A percentile compares a stretch with the other conserved stretches of the same genome.
These are phyloP conservation scores for Suhomyces terraborum DNA, from an alignment of 1,139 yeast genomes.

Conservation along the genomic window DNA sequence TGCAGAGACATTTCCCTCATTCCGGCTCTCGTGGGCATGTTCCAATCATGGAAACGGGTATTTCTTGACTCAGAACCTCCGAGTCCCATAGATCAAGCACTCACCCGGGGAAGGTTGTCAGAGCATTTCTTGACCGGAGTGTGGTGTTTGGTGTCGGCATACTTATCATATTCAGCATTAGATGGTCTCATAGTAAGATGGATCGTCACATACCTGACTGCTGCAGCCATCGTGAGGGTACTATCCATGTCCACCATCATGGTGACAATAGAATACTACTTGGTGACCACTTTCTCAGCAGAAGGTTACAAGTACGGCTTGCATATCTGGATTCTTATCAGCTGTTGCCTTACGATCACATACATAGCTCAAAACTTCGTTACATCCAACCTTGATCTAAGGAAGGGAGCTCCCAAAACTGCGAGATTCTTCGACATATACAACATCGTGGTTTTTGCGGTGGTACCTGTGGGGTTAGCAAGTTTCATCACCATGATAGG, in stretches of 20 bases:
- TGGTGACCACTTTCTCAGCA: conserved; percentile 59
- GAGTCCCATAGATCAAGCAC: conserved; percentile 27
- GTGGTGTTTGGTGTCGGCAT: conserved; percentile 87
- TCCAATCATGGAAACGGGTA: conserved; percentile 55
- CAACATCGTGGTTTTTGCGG: conserved; percentile 91
- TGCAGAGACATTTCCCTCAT: conserved; percentile 73
- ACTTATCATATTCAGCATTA: conserved; percentile 77
- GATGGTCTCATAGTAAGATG: conserved; percentile 92
- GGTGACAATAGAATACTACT: conserved; percentile 67
- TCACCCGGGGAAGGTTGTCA: conserved; percentile 62
- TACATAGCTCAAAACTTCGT: conserved; percentile 87
- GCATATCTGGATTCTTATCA: conserved; percentile 88
- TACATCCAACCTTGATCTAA: conserved; percentile 75
- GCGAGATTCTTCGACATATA: conserved; percentile 75
- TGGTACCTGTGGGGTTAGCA: conserved; percentile 94
- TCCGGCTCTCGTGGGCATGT: conserved; percentile 61
- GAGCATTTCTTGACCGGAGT: conserved; percentile 72
- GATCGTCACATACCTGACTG: conserved; percentile 85
- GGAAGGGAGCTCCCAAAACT: conserved; percentile 34
- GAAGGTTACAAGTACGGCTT: conserved; percentile 61
- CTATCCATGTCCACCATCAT: conserved; percentile 77
- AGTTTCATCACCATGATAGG: conserved; percentile 92
- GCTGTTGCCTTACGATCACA: conserved; percentile 80
- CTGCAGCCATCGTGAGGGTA: conserved; percentile 86
- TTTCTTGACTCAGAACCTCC: conserved; percentile 27